Evolutionary conservation across 2,329 filamentous ascomycete genomes (phyloP).

Genomic region (Ophiognomonia clavigignenti-juglandacearum): DNA sequence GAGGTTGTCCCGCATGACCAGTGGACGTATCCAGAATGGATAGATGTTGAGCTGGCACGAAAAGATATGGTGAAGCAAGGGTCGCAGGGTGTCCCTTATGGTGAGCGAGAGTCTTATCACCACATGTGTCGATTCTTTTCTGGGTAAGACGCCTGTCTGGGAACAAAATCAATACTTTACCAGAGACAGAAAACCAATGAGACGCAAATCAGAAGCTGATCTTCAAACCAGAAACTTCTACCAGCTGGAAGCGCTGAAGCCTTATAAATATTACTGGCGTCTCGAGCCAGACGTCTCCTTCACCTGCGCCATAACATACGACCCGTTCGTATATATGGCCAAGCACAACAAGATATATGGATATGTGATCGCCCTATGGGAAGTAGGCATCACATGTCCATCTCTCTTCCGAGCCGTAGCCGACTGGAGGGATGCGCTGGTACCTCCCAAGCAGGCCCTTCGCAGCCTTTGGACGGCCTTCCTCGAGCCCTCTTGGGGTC

Average conservation of each 20-base stretch:
- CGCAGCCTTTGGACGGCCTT: conserved; percentile 35
- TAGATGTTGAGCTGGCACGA: conserved; percentile 19
- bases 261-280: conserved; percentile 44
- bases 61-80: conserved; percentile 22
- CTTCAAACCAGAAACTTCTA: conserved; percentile 41
- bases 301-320: conserved; percentile 40
- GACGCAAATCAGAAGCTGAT: no score
- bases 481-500: conserved; percentile 34
- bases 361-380: conserved; percentile 38
- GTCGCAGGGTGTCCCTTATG: conserved; percentile 29
- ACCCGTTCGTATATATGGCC: conserved; percentile 41
- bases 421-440: conserved; percentile 36
- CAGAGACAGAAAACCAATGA: no score
- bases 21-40: conserved; percentile 35
- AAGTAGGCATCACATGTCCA: conserved; percentile 36
- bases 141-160: no score
- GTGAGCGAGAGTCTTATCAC: conserved; percentile 34
- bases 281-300: conserved; percentile 40
- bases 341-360: conserved; percentile 38
- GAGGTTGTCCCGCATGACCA: conserved; percentile 34
- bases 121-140: conserved; percentile 35
- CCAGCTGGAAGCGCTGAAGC: conserved; percentile 33
- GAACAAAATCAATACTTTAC: no score
- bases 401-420: conserved; percentile 34
- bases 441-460: conserved; percentile 27